Evolutionary conservation across 805 yeast species (phyloP), one percentile per base, ranked within the genome.

Genomic region (Candida schatavii): DNA sequence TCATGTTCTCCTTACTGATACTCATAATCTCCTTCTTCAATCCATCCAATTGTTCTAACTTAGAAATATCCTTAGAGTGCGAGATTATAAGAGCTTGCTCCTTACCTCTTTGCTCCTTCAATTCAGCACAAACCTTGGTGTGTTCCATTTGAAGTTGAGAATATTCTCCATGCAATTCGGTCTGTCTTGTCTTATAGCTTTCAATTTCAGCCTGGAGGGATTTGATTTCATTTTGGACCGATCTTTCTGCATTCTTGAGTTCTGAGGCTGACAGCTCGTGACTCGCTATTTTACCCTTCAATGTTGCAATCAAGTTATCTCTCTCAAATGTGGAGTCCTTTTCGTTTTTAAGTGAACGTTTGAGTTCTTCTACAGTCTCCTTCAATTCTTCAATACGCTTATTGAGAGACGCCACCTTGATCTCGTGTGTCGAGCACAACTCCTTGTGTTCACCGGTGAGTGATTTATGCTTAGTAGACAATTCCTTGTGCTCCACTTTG

Each of bases 361-460:
- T 35, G 17, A 35, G n/a, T 17, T 6, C 14, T 6, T 19, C 33
- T 14, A n/a, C 13, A 7, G 32, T 6, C 20, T 37, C 17, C 15
- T 21, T 29, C 32, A 25, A 37, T 17, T 26, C 33, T 5, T 37
- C 33, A 10, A 36, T 15, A 22, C 27, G 13, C 5, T 17, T 26
- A 23, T 21, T 36, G 11, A 36, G 26, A 22, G 3, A 15, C 5
- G 15, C 21, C 7, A 36, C 29, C 11, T 36, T 25, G 15, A n/a
- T 30, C 36, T 45, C 34, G 35, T 43, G 22, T 35, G 33, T 15
- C 23, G 35, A 13, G 40, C 39, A 37, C 45, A 46, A 4, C 21
- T 38, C 34, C 41, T 46, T 17, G 37, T 36, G 20, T 15, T 36
- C 26, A 7, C 22, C 11, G 32, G 14, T n/a, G 3, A 36, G 13